Conservation (phyloP, 371 early-diverging fungal genomes). For the Dinochytrium kinnereticum region DNA sequence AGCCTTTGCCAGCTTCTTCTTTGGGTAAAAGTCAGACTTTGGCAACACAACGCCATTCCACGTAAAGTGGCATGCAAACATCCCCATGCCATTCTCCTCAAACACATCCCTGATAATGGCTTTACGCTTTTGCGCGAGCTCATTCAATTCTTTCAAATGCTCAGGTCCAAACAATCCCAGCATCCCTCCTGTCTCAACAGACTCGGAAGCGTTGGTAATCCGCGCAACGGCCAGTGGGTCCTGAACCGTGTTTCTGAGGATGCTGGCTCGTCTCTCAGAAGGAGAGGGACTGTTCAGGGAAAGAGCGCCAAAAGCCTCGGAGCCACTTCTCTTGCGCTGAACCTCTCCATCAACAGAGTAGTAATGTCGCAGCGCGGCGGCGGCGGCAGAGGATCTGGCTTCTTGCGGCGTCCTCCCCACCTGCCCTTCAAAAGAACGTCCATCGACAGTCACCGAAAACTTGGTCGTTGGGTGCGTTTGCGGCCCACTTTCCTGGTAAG, state of each 20-base stretch:
- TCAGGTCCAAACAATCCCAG: neutral
- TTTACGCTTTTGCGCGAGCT: neutral
- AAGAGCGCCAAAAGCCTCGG: neutral
- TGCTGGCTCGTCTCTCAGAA: neutral
- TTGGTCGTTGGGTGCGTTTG: neutral
- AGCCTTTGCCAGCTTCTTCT: conserved; percentile 7
- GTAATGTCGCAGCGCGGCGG: neutral
- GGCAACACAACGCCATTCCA: neutral
- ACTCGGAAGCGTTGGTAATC: neutral
- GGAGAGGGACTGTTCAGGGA: no score
- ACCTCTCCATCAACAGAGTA: neutral
- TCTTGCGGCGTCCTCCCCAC: neutral
- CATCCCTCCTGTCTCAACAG: neutral
- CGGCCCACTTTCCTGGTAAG: neutral
- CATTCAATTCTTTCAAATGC: neutral
- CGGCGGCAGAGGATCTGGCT: neutral
- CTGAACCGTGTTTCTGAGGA: neutral
- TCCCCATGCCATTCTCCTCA: neutral
- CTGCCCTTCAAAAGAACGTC: neutral
- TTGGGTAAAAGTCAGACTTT: neutral
- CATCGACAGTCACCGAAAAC: neutral
- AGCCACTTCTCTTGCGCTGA: neutral
- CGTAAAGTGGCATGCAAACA: neutral
- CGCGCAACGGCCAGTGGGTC: neutral
- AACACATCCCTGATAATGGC: neutral